Evolutionary conservation across 2,329 filamentous ascomycete species (phyloP).

Genomic region (Penicillium sp.): DNA sequence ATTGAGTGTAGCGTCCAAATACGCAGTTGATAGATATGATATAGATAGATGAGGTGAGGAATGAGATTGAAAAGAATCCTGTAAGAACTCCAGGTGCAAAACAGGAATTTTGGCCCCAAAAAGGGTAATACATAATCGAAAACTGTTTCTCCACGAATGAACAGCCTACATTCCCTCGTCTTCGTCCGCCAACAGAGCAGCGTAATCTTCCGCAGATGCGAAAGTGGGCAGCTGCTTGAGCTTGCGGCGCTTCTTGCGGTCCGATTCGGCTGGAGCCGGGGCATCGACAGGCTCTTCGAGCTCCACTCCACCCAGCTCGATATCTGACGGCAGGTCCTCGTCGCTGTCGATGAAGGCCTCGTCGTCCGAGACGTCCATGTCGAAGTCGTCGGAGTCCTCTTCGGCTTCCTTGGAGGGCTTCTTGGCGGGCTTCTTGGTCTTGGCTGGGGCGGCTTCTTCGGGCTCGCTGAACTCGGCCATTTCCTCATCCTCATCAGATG

Average conservation of each 20-base stretch:
- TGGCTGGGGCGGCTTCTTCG: constrained; percentile 33
- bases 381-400: constrained; percentile 56
- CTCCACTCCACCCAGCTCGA: constrained; percentile 48
- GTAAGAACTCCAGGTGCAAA: constrained; percentile 10
- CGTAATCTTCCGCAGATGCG: constrained; percentile 91
- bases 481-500: constrained; percentile 45
- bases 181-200: constrained; percentile 74
- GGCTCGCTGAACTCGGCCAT: constrained; percentile 51
- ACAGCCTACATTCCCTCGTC: constrained; percentile 49
- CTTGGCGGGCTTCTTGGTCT: constrained; percentile 25
- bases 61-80: neutral
- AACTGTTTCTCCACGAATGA: constrained; percentile 1
- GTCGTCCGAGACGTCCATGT: constrained; percentile 49
- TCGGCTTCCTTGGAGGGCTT: constrained; percentile 40
- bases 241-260: constrained; percentile 69
- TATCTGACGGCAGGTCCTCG: constrained; percentile 54
- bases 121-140: neutral
- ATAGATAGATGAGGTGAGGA: constrained; percentile 5
- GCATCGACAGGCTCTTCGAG: constrained; percentile 39
- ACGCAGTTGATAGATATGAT: neutral
- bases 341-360: constrained; percentile 53
- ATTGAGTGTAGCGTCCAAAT: neutral
- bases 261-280: constrained; percentile 44
- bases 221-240: constrained; percentile 89
- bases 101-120: neutral